Percentiles rank a stretch among this genome's conserved stretches.
Conservation (phyloP, 345 rosid species). For the Aurinia saxatilis region DNA sequence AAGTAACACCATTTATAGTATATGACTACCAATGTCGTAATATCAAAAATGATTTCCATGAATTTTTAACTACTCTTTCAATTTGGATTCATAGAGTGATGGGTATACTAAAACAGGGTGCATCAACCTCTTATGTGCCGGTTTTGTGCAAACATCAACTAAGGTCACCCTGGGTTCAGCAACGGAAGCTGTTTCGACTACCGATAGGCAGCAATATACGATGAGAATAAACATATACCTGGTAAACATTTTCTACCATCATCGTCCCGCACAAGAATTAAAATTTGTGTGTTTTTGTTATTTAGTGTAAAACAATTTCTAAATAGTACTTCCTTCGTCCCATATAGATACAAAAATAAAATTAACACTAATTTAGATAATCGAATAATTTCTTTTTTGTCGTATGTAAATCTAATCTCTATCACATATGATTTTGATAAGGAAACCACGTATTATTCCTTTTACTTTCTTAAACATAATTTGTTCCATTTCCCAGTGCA, state of each 20-base stretch:
- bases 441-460: no score
- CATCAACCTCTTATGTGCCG: slow-evolving; percentile 37
- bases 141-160: slow-evolving; percentile 41
- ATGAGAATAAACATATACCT: slow-evolving; percentile 1
- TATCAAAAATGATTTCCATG: neutral
- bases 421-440: no score
- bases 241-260: slow-evolving; percentile 25
- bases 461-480: no score
- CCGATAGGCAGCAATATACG: slow-evolving; percentile 11
- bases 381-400: no score
- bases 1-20: slow-evolving; percentile 15
- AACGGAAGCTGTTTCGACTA: slow-evolving; percentile 3
- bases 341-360: no score
- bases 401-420: no score
- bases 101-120: slow-evolving; percentile 29
- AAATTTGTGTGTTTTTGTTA: no score
- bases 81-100: slow-evolving; percentile 22
- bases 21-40: neutral
- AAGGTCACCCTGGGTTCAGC: slow-evolving; percentile 28
- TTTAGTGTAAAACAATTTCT: no score
- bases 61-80: neutral
- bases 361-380: no score
- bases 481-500: no score
- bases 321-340: no score
- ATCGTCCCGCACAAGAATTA: no score